These are phyloP conservation scores for Royoungia palumana DNA, from an alignment of 768 basidiomycete genomes.

Conservation along the genomic window DNA sequence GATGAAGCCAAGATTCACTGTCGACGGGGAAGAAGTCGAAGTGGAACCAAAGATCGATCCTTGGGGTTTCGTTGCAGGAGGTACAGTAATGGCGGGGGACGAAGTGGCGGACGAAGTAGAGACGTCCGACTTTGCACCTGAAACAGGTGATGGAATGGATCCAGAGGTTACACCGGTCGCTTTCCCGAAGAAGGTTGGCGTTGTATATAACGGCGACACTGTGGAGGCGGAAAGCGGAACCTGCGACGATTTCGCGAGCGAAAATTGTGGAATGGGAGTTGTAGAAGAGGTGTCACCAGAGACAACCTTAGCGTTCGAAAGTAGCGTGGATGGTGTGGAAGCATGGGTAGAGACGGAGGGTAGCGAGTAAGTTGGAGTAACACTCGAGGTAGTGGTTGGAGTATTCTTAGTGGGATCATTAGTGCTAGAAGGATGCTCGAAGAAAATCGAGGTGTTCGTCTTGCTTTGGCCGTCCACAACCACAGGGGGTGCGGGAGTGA, in stretches of 20 bases:
- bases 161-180: conserved; percentile 13
- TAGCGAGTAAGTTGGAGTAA: conserved; percentile 22
- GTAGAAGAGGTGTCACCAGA: conserved; percentile 13
- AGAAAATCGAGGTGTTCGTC: conserved; percentile 11
- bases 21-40: conserved; percentile 1
- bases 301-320: conserved; percentile 4
- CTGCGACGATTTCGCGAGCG: conserved; percentile 17
- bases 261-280: conserved; percentile 10
- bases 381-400: conserved; percentile 1
- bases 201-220: conserved; percentile 5
- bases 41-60: conserved; percentile 18
- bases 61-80: conserved; percentile 10
- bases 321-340: conserved; percentile 14
- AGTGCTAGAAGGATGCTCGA: conserved; percentile 3
- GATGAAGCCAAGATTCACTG: conserved; percentile 7
- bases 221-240: conserved; percentile 3
- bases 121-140: conserved; percentile 14
- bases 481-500: conserved; percentile 22
- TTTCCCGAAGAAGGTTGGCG: conserved; percentile 34
- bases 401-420: conserved; percentile 9
- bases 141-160: conserved; percentile 5
- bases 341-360: conserved; percentile 26
- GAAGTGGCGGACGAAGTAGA: conserved; percentile 21
- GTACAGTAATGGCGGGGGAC: conserved; percentile 8
- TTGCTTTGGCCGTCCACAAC: conserved; percentile 14